These are phyloP conservation scores for Clonostachys rosea DNA, from an alignment of 2,329 filamentous ascomycete genomes.

Conservation along the genomic window DNA sequence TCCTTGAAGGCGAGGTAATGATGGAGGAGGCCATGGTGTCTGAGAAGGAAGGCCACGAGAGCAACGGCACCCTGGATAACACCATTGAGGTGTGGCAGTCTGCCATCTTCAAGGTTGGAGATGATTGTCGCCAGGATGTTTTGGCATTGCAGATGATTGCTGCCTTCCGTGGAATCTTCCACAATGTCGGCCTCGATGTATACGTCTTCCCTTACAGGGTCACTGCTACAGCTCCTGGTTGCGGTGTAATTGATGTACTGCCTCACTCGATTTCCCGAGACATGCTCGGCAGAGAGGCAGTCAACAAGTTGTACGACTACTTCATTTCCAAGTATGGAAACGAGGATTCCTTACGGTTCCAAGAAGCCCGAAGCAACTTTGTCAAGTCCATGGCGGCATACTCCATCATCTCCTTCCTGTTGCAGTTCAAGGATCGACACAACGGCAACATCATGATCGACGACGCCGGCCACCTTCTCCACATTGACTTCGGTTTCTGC, in stretches of 20 bases:
- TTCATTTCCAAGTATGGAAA: constrained; percentile 97
- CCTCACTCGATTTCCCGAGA: constrained; percentile 97
- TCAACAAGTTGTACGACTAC: constrained; percentile 98
- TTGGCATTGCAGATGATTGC: constrained; percentile 97
- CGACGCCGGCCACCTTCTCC: constrained; percentile 92
- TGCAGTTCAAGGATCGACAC: constrained; percentile 99
- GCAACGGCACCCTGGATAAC: constrained; percentile 24
- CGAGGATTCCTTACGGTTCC: constrained; percentile 90
- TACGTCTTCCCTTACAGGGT: constrained; percentile 97
- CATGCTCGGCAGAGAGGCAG: constrained; percentile 96
- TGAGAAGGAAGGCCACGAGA: constrained; percentile 15
- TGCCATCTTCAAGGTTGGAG: constrained; percentile 98
- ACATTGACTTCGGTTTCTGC: constrained; percentile 99
- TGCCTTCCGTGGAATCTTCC: constrained; percentile 95
- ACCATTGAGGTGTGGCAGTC: constrained; percentile 97
- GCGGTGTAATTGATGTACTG: constrained; percentile 95
- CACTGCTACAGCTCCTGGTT: constrained; percentile 93
- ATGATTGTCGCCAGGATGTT: constrained; percentile 96
- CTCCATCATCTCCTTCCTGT: constrained; percentile 89
- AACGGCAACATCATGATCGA: constrained; percentile 99
- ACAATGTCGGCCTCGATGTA: constrained; percentile 89
- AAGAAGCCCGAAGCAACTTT: constrained; percentile 93
- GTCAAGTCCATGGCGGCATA: constrained; percentile 99
- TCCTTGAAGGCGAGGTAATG: constrained; percentile 47
- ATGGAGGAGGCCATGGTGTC: constrained; percentile 30